phyloP scores from a whole-genome alignment of 441 rosid genomes.

The Cnidoscolus chayamansa region DNA sequence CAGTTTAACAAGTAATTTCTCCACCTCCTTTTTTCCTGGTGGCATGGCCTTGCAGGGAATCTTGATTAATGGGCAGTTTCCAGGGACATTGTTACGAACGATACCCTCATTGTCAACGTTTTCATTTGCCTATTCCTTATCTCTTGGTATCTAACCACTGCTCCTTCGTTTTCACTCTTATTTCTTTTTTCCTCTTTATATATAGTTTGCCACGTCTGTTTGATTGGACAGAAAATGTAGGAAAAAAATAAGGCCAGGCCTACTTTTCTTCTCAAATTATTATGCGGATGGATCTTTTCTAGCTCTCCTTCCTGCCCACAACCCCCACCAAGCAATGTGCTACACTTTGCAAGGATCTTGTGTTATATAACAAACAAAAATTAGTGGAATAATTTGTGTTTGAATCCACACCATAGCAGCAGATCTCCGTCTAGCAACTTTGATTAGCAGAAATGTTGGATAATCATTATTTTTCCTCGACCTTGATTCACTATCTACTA shows the following conservation, averaged over 20 bases:
- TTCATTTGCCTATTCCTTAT: constrained; percentile 40
- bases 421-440: too few species aligned
- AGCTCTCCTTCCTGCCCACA: constrained; percentile 4
- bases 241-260: not conserved
- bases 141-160: constrained; percentile 38
- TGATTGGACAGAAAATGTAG: constrained; percentile 25
- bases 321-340: not conserved
- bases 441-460: too few species aligned
- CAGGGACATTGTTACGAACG: constrained; percentile 91
- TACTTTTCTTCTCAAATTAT: not conserved
- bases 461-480: too few species aligned
- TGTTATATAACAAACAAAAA: constrained; percentile 4
- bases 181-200: constrained; percentile 25
- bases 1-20: not conserved
- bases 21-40: not conserved
- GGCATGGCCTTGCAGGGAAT: constrained; percentile 54
- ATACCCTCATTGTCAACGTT: constrained; percentile 79
- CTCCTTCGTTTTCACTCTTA: constrained; percentile 36
- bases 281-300: not conserved
- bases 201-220: not conserved
- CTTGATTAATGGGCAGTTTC: constrained; percentile 83
- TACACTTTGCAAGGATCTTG: constrained; percentile 1
- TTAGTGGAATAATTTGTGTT: not conserved
- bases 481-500: not conserved
- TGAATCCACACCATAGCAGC: not conserved